These are phyloP conservation scores for Gossypium australe DNA, from an alignment of 345 rosid genomes.

Conservation along the genomic window DNA sequence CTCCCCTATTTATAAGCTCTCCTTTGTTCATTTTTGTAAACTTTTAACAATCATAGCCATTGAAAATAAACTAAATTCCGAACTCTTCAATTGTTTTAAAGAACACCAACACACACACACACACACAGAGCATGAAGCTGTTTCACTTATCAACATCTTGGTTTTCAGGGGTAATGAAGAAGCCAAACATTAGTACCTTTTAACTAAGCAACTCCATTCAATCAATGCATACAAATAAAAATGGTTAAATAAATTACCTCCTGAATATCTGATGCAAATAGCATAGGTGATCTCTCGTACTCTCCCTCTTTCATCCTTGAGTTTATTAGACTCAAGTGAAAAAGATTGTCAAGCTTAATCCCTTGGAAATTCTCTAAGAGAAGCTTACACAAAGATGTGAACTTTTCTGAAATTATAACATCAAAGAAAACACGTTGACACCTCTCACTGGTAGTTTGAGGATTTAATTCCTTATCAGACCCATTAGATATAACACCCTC, in stretches of 20 bases:
- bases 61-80: background rate
- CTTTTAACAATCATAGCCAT: background rate
- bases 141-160: background rate
- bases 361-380: slow-evolving; percentile 68
- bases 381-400: slow-evolving; percentile 64
- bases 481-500: slow-evolving; percentile 33
- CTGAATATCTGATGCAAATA: slow-evolving; percentile 55
- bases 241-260: slow-evolving; percentile 39
- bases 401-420: slow-evolving; percentile 64
- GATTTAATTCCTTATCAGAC: slow-evolving; percentile 22
- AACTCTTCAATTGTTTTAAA: background rate
- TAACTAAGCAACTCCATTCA: slow-evolving; percentile 7
- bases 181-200: background rate
- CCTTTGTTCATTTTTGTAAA: background rate
- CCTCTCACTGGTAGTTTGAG: slow-evolving; percentile 38
- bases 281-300: slow-evolving; percentile 59
- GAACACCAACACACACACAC: background rate
- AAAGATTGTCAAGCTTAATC: slow-evolving; percentile 44
- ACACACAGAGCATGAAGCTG: background rate
- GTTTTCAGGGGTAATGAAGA: no score
- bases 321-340: slow-evolving; percentile 48
- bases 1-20: background rate
- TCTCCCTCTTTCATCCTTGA: slow-evolving; percentile 72
- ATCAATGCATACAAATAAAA: background rate
- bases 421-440: slow-evolving; percentile 62